Percentiles rank a stretch among this genome's conserved stretches.
Evolutionary conservation across 1,284 basidiomycete genomes (phyloP).

Genomic region (Neolentinus lepideus): DNA sequence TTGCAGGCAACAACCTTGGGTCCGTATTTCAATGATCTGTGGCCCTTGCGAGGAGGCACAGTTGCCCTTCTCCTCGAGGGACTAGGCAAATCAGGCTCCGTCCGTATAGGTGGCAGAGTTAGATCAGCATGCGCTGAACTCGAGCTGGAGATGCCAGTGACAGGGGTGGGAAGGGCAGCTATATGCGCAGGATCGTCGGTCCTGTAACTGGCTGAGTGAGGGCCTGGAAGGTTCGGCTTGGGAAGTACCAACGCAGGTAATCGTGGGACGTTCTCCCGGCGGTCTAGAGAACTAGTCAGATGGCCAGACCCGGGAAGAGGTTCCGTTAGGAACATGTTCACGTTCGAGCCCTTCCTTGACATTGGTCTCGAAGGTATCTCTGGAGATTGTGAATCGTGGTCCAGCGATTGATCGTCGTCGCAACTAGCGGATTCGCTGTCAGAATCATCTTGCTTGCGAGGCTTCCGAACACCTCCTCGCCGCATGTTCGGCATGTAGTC

Average conservation of each 20-base stretch:
- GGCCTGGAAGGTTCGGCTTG: not conserved
- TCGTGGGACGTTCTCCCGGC: not conserved
- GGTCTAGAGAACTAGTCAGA: not conserved
- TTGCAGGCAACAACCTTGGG: conserved; percentile 81
- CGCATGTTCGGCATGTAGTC: conserved; percentile 75
- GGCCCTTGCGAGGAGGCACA: conserved; percentile 57
- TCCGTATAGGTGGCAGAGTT: conserved; percentile 18
- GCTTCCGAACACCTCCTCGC: conserved; percentile 52
- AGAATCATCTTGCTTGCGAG: conserved; percentile 39
- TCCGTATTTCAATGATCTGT: conserved; percentile 58
- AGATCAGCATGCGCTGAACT: not conserved
- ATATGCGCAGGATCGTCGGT: conserved; percentile 1
- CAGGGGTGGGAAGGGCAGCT: conserved; percentile 1
- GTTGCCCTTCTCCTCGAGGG: conserved; percentile 28
- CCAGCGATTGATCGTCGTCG: conserved; percentile 33
- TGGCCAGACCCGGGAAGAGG: not conserved
- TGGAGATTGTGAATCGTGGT: conserved; percentile 50
- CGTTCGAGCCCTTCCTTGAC: conserved; percentile 54
- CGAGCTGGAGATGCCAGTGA: not conserved
- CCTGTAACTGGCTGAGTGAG: not conserved
- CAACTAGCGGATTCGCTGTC: conserved; percentile 55
- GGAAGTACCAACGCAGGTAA: not conserved
- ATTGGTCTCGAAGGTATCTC: conserved; percentile 48
- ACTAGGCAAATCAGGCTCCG: not conserved
- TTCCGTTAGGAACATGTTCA: conserved; percentile 27